Evolutionary conservation across 2,329 filamentous ascomycete genomes (phyloP), one percentile per base, ranked within the genome.

Genomic region (Alternaria rosae): DNA sequence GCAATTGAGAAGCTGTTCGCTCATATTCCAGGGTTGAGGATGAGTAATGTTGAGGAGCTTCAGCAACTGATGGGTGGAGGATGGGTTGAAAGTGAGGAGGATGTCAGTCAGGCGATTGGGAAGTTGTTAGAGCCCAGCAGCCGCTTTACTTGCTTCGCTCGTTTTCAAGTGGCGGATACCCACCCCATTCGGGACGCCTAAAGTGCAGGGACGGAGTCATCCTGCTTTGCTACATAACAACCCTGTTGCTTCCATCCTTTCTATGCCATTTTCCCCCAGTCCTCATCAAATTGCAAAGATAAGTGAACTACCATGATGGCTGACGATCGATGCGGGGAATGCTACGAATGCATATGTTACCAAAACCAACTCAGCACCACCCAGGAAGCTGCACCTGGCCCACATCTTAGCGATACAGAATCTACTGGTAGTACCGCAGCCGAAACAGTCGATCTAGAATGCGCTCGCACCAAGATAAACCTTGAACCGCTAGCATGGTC

Each of bases 401-500:
- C 9, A 23, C 10, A 10, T 8, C 3, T 2, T 11, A 35, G 7
- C 47, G 21, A 50, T 5, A 7, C 20, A 15, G 12, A 23, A 13
- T 12, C 28, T 21, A 15, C 17, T 15, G 12, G 4, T 35, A 15
- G 10, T 4, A 23, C 28, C 20, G 9, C 28, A 20, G 30, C 35
- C n/a, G 12, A 44, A 11, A 1, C 28, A 7, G 41, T 20, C 21
- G 7, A 20, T 13, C 9, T 28, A 21, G 6, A n/a, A 44, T 60
- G 35, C 25, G 20, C 43, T 2, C 23, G 43, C 13, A 12, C 21
- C 4, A 12, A n/a, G 20, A 17, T 3, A 12, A 64, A 56, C 43
- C 51, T 57, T 6, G 65, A 70, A 21, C 69, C 69, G 2, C 61
- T 70, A 4, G 69, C 69, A 17, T 71, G 68, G 69, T 67, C 58